Conservation (phyloP, 2,329 filamentous ascomycete species). For the Uncinocarpus reesii region DNA sequence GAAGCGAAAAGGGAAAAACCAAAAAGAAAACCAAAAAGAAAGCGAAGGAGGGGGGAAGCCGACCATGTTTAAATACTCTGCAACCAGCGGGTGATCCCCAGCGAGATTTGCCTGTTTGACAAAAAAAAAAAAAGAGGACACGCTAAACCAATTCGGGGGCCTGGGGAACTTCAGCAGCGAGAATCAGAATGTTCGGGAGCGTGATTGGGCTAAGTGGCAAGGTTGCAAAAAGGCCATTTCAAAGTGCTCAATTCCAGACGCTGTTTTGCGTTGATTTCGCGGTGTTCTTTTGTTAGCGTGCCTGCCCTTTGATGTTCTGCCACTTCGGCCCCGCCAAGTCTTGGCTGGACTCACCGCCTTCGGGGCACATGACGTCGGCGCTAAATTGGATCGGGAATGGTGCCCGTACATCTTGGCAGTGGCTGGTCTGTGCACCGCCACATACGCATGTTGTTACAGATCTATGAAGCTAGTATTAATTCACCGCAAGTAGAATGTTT, state of each 20-base stretch:
- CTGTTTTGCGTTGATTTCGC: slow-evolving; percentile 19
- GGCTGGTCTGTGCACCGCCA: too few relatives aligned
- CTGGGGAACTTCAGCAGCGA: slow-evolving; percentile 26
- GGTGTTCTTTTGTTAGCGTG: background rate
- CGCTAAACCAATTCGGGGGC: slow-evolving; percentile 15
- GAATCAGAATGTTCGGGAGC: slow-evolving; percentile 1
- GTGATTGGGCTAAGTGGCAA: slow-evolving; percentile 11
- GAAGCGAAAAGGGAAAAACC: slow-evolving; percentile 18
- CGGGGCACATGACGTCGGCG: background rate
- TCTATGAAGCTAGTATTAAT: too few relatives aligned
- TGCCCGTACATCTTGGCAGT: too few relatives aligned
- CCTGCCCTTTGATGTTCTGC: slow-evolving; percentile 12
- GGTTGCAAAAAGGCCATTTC: slow-evolving; percentile 28
- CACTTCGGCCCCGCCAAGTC: background rate
- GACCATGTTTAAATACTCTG: slow-evolving; percentile 17
- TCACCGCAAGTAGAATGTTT: too few relatives aligned
- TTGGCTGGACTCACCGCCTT: slow-evolving; percentile 9
- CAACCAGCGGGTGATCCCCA: slow-evolving; percentile 2
- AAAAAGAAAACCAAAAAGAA: slow-evolving; percentile 11
- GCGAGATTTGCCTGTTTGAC: slow-evolving; percentile 21
- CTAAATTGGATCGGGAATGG: too few relatives aligned
- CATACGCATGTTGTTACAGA: too few relatives aligned
- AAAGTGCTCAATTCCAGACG: slow-evolving; percentile 31
- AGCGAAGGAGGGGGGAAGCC: slow-evolving; percentile 1
- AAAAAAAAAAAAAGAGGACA: slow-evolving; percentile 15